Conservation (phyloP, 2,329 filamentous ascomycete genomes). For the Myriosclerotinia duriaeana region DNA sequence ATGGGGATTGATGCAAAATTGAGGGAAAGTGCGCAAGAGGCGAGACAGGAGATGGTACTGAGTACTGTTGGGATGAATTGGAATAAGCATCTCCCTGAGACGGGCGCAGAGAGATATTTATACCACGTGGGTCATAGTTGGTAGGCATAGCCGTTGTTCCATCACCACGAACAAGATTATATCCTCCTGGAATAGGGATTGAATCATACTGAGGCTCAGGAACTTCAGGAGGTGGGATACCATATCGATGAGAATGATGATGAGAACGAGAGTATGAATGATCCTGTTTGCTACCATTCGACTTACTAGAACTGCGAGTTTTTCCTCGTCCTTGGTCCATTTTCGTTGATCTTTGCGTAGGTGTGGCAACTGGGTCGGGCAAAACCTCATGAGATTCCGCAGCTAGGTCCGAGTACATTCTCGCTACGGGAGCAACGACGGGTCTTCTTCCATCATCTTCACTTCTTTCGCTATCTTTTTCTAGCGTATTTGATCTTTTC, state of each 20-base stretch:
- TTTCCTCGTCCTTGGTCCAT: neutral
- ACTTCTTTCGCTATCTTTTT: constrained; percentile 23
- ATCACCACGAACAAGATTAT: constrained; percentile 37
- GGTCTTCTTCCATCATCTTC: constrained; percentile 4
- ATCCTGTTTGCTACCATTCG: neutral
- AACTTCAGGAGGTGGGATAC: constrained; percentile 7
- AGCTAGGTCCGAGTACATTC: constrained; percentile 36
- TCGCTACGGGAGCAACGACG: constrained; percentile 27
- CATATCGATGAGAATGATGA: constrained; percentile 28
- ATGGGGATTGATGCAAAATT: neutral
- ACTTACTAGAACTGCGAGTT: neutral
- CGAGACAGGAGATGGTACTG: constrained; percentile 19
- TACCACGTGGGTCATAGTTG: constrained; percentile 35
- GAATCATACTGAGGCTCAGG: constrained; percentile 38
- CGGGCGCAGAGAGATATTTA: constrained; percentile 19
- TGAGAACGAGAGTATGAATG: constrained; percentile 22
- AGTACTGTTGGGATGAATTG: constrained; percentile 24
- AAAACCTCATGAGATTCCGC: constrained; percentile 4
- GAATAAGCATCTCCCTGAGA: constrained; percentile 24
- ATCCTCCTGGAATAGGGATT: constrained; percentile 40
- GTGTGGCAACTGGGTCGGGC: neutral
- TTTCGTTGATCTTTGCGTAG: constrained; percentile 1
- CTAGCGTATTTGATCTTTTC: constrained; percentile 31
- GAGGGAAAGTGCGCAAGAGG: neutral
- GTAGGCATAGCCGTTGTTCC: constrained; percentile 34